Percentiles rank a stretch among this genome's conserved stretches.
Evolutionary conservation across 495 filamentous ascomycete species (phyloP).

Genomic region (Tuber brumale): DNA sequence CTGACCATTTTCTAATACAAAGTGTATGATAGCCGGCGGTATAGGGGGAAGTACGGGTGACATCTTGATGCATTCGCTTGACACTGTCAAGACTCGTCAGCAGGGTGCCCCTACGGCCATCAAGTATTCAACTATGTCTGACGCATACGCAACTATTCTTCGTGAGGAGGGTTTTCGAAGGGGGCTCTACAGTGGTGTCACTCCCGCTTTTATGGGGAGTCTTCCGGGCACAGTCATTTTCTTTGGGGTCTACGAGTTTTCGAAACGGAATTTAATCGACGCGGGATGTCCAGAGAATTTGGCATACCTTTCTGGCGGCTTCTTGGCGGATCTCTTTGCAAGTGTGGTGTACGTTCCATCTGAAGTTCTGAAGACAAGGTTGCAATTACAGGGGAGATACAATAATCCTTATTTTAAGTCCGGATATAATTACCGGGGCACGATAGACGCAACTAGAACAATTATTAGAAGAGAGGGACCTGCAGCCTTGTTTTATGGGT

Average conservation of each 20-base stretch:
- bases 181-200: conserved; percentile 88
- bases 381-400: conserved; percentile 88
- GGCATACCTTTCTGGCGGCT: conserved; percentile 81
- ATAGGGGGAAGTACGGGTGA: conserved; percentile 86
- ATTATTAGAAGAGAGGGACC: conserved; percentile 77
- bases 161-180: conserved; percentile 81
- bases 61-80: conserved; percentile 97
- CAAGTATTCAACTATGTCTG: conserved; percentile 80
- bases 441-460: conserved; percentile 69
- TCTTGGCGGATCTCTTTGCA: conserved; percentile 85
- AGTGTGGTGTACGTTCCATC: conserved; percentile 91
- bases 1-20: conserved; percentile 11
- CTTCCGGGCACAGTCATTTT: conserved; percentile 93
- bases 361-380: conserved; percentile 89
- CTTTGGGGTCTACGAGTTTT: conserved; percentile 93
- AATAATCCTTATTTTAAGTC: conserved; percentile 91
- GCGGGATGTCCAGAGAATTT: conserved; percentile 66
- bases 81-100: conserved; percentile 98
- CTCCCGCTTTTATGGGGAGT: conserved; percentile 81
- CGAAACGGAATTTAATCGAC: conserved; percentile 83
- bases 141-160: conserved; percentile 85
- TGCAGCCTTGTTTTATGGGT: conserved; percentile 83
- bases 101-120: conserved; percentile 92
- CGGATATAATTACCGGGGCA: conserved; percentile 87
- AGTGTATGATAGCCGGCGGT: conserved; percentile 94